phyloP scores from a whole-genome alignment of 768 basidiomycete genomes.

The Cyclocybe cylindracea region DNA sequence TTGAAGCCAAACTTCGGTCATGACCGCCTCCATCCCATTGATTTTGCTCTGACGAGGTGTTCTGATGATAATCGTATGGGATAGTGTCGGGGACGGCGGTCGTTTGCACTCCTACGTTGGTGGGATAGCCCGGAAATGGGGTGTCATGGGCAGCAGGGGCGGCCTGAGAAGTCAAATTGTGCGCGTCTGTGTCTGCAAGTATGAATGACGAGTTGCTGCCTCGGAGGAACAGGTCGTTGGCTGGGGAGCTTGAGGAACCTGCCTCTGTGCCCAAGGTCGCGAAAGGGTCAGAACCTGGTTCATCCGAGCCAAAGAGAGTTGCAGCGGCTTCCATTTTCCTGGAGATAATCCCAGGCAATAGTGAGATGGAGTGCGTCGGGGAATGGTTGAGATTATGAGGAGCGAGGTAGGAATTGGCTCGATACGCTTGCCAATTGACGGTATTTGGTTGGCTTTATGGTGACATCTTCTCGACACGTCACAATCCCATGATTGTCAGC shows the following conservation, averaged over 20 bases:
- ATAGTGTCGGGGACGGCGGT: no score
- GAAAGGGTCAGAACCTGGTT: slow-evolving; percentile 64
- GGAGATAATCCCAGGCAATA: slow-evolving; percentile 1
- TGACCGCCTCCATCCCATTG: no score
- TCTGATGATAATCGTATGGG: no score
- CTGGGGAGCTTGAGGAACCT: slow-evolving; percentile 8
- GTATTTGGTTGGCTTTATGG: slow-evolving; percentile 40
- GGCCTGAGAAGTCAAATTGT: slow-evolving; percentile 5
- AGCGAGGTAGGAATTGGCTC: background rate
- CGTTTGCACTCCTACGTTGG: background rate
- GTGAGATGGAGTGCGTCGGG: background rate
- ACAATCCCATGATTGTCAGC: slow-evolving; percentile 6
- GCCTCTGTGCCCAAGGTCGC: slow-evolving; percentile 50
- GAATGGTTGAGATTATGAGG: no score
- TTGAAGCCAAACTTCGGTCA: no score
- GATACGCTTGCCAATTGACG: slow-evolving; percentile 11
- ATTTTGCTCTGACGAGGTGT: no score
- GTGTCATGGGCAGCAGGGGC: background rate
- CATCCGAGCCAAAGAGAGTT: slow-evolving; percentile 74
- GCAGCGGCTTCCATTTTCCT: slow-evolving; percentile 74
- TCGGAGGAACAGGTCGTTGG: slow-evolving; percentile 13
- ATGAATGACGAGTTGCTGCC: slow-evolving; percentile 1
- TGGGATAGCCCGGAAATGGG: slow-evolving; percentile 4
- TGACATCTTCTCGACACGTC: slow-evolving; percentile 33
- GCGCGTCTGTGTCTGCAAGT: slow-evolving; percentile 6